Base-by-base conservation (phyloP, 352 stramenopile species). In the Globisporangium lucens region DNA sequence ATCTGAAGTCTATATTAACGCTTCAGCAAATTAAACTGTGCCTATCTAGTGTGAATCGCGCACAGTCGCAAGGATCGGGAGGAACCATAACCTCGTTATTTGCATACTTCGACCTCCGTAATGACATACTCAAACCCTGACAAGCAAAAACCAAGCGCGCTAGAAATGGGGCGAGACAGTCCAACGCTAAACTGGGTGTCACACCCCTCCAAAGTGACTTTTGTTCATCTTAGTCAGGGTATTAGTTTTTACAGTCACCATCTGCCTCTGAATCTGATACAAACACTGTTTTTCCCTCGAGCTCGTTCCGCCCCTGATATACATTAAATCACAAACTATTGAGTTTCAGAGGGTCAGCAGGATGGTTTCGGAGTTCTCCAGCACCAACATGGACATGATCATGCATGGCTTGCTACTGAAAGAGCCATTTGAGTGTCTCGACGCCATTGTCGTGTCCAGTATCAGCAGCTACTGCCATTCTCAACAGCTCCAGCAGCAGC, bases 141-240 rank as follows among this genome's bases (percentile, higher is more conserved):
- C 24, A 30, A 56, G 7, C n/a, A 20, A 56, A 29, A 27, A 56
- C 5, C 20, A 33, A 35, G 17, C 8, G 61, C 1, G 49, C 17
- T 12, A 66, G 22, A 66, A 43, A 66, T 27, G 8, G 43, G 43
- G n/a, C 61, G 22, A 49, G 52, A 22, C 61, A 66, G 61, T 66
- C 61, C 61, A 66, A 66, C 61, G 29, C 61, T 58, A 24, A 56
- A 66, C 47, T 59, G 61, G 33, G 20, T 58, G 36, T 24, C 17
- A 58, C 27, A 64, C 36, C 27, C 5, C n/a, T 15, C 10, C 4
- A 35, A 36, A 66, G 12, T 46, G 38, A 46, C 20, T 20, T 46
- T 2, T 13, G 0, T 46, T 36, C n/a, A 10, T 8, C 24, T 66
- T 52, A 1, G 17, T 35, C 46, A 66, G 61, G 61, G 9, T 38